These are phyloP conservation scores for Cryptosporidium ryanae DNA, from an alignment of 169 alveolate genomes.

Conservation along the genomic window DNA sequence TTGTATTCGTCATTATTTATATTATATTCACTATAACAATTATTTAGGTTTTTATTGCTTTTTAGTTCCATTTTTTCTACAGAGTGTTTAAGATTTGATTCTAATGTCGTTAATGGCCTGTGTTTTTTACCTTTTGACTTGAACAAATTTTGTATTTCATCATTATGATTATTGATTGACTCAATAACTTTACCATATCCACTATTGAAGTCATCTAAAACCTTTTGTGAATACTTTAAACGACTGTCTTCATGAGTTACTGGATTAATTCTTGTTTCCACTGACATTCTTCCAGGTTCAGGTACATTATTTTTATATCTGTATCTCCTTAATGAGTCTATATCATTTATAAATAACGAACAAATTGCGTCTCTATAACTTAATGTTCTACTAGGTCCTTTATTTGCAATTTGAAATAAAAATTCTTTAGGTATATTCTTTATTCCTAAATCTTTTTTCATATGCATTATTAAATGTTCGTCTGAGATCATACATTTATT, in stretches of 20 bases:
- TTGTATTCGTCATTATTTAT: background rate
- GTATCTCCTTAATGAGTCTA: conserved; percentile 61
- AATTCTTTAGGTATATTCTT: conserved; percentile 55
- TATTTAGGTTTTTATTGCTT: background rate
- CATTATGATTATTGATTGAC: conserved; percentile 2
- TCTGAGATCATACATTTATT: conserved; percentile 66
- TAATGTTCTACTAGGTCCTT: conserved; percentile 70
- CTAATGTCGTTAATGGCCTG: conserved; percentile 14
- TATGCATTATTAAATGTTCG: conserved; percentile 49
- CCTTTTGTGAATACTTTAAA: background rate
- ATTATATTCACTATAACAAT: too few species aligned
- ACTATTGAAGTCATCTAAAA: conserved; percentile 13
- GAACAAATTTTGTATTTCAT: conserved; percentile 3
- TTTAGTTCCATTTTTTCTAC: background rate
- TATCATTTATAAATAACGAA: conserved; percentile 60
- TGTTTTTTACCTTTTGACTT: conserved; percentile 27
- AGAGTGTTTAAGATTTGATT: conserved; percentile 8
- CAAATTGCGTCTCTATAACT: conserved; percentile 64
- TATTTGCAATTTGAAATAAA: conserved; percentile 36
- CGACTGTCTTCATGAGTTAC: conserved; percentile 29
- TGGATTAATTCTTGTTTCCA: conserved; percentile 22
- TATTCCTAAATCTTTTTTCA: conserved; percentile 59
- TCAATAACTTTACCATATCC: conserved; percentile 30
- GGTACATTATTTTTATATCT: conserved; percentile 8
- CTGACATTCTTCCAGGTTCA: conserved; percentile 22